Evolutionary conservation across 768 basidiomycete genomes (phyloP), one percentile per base, ranked within the genome.

Genomic region (Lactarius vividus): DNA sequence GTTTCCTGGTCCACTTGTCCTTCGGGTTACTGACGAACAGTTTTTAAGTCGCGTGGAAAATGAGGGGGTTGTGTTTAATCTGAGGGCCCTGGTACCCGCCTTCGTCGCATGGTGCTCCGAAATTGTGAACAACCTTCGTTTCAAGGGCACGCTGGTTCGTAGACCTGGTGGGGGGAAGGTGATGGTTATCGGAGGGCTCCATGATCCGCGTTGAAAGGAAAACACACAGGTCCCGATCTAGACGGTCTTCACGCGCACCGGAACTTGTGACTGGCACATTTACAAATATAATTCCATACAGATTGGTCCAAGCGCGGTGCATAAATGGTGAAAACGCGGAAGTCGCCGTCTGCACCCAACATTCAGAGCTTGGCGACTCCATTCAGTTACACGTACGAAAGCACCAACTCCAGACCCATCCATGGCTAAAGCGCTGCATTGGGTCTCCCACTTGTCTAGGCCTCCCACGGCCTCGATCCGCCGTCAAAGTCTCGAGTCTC

Each of bases 311-410:
- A 29, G 40, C 23, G 63, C 57, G 62, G 37, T 35, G 65, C 57
- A 31, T 54, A 40, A 37, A 52, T 52, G 23, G 49, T 52, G n/a
- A 9, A 54, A 60, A 62, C 29, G 42, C 46, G 57, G 61, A 63
- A 67, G 66, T 63, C 57, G 61, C 61, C 66, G 66, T 49, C 49
- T 42, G 33, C 35, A 37, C n/a, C 23, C 33, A 37, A 35, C 33
- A 18, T 37, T 52, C 42, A 46, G 33, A 49, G 44, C 40, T 42
- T 37, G 56, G 44, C 66, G 42, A 55, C 57, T 28, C 61, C 60
- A 37, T 31, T 35, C 35, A 11, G 7, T 39, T 39, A 39, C 35
- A 23, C 57, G 35, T 39, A 37, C 37, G 35, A 57, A 20, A 39
- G 10, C 26, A n/a, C 40, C 55, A n/a, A 16, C 28, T 31, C n/a